phyloP scores from a whole-genome alignment of 139 green algal species.

The Pedinophyceae sp. region DNA sequence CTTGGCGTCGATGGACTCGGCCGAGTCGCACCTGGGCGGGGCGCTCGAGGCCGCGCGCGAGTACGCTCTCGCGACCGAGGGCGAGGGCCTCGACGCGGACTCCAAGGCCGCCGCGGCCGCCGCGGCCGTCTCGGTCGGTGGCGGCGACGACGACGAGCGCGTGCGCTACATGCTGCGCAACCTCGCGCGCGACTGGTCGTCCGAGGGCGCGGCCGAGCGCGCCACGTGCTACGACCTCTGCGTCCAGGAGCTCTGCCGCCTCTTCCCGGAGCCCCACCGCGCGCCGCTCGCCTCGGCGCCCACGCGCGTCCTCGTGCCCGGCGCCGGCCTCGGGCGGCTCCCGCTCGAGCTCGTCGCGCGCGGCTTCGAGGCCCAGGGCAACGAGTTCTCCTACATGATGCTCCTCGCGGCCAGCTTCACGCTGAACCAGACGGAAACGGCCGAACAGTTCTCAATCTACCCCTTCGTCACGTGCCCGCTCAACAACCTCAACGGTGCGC shows the following conservation, averaged over 20 bases:
- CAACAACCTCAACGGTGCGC: conserved; percentile 58
- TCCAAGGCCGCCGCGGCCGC: neutral
- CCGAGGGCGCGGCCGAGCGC: conserved; percentile 57
- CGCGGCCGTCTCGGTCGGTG: neutral
- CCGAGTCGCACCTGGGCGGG: conserved; percentile 23
- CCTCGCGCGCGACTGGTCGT: conserved; percentile 66
- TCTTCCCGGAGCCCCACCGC: conserved; percentile 2
- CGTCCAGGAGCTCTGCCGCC: conserved; percentile 19
- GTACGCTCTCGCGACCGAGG: conserved; percentile 15
- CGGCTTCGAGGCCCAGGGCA: conserved; percentile 63
- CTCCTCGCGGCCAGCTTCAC: conserved; percentile 79
- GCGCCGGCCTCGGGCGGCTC: conserved; percentile 50
- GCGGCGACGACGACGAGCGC: neutral
- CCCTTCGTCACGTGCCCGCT: conserved; percentile 71
- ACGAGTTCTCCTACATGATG: conserved; percentile 97
- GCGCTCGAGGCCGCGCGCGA: neutral
- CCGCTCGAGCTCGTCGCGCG: neutral
- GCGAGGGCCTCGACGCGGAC: conserved; percentile 13
- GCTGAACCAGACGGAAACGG: conserved; percentile 43
- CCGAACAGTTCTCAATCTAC: conserved; percentile 45
- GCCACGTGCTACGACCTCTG: conserved; percentile 52
- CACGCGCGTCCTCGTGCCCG: conserved; percentile 65
- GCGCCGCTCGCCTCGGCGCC: neutral
- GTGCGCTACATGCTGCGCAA: conserved; percentile 87
- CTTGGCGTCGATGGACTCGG: conserved; percentile 15